Percentiles rank a stretch among this genome's conserved stretches.
Conservation (phyloP, 768 basidiomycete species). For the Pleurotus tuoliensis region DNA sequence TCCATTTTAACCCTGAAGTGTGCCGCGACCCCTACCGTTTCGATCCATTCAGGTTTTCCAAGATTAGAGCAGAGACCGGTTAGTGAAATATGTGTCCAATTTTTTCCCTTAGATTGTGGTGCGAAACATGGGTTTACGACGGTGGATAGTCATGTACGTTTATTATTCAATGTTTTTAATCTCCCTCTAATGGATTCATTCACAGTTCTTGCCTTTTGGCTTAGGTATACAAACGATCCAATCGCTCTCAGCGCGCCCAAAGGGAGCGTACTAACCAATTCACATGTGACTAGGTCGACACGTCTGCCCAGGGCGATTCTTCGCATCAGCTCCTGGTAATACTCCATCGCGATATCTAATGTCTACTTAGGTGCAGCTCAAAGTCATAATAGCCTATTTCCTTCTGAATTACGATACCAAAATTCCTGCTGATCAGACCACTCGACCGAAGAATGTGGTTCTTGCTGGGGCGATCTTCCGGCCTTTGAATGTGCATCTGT, state of each 20-base stretch:
- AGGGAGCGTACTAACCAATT: too few relatives aligned
- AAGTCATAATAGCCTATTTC: slow-evolving; percentile 32
- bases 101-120: neutral
- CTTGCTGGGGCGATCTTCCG: slow-evolving; percentile 31
- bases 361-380: slow-evolving; percentile 27
- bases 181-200: neutral
- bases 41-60: slow-evolving; percentile 17
- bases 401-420: slow-evolving; percentile 28
- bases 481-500: slow-evolving; percentile 25
- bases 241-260: too few relatives aligned
- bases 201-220: slow-evolving; percentile 4
- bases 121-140: slow-evolving; percentile 8
- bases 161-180: neutral
- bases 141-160: slow-evolving; percentile 7
- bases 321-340: neutral
- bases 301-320: neutral
- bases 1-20: slow-evolving; percentile 10
- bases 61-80: slow-evolving; percentile 8
- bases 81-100: neutral
- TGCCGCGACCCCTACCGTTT: slow-evolving; percentile 13
- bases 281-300: too few relatives aligned
- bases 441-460: slow-evolving; percentile 24
- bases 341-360: neutral
- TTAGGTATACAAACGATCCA: neutral
- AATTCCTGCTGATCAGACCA: slow-evolving; percentile 18